Evolutionary conservation across 2,329 filamentous ascomycete species (phyloP), one percentile per base, ranked within the genome.

Genomic region (Massarina eburnea): DNA sequence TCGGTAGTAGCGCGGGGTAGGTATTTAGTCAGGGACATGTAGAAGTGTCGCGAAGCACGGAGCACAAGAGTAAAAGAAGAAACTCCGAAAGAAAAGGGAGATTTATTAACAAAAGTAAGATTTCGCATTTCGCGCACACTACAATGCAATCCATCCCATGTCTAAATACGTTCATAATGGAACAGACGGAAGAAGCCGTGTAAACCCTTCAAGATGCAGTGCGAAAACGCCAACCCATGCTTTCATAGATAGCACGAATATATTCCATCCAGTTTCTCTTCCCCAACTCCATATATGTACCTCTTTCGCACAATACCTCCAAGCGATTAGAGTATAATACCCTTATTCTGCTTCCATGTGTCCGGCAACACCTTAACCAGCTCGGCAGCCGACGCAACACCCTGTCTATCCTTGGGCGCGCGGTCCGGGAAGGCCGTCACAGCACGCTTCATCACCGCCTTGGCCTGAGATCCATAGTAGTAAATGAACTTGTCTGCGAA

Each of bases 391-490:
- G 61, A 55, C 29, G 50, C 50, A 7, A 46, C 41, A 9, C 43
- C 43, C 4, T 21, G 22, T 38, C 57, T 57, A 27, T 53, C 57
- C 18, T 49, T 44, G 6, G 63, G 62, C 19, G 64, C 64, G 15
- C 60, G 62, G 6, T 50, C 68, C 2, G 89, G 90, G 39, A 94
- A 85, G 10, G 89, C 85, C n/a, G 94, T 70, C 20, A 92, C 73
- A 0, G 88, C 88, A 41, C 81, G 76, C 29, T 83, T 77, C 54
- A 96, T 67, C 1, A 89, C 83, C 0, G 81, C 86, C n/a, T 88
- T 67, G 0, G 82, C 91, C 7, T 86, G 82, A 39, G 82, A 84
- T 1, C 91, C 92, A 61, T 91, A 99, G 56, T 94, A 89, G 12
- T 78, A 76, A 39, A 96, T 73, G 59, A 97, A 90, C 15, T 87